These are phyloP conservation scores for Microsporum audouinii DNA, from an alignment of 2,329 filamentous ascomycete species.

Conservation along the genomic window DNA sequence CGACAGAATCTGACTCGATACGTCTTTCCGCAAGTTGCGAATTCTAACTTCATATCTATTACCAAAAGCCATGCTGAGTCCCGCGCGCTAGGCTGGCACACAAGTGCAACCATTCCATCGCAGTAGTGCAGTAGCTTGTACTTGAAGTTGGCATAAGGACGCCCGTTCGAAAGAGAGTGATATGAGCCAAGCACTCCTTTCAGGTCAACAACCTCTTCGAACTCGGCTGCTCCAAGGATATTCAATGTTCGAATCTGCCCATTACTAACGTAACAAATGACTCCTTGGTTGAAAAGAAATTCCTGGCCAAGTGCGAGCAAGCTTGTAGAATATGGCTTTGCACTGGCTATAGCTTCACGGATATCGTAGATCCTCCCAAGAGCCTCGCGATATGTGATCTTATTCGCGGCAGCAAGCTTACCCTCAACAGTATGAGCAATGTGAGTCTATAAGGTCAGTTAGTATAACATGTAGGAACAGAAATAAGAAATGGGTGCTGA, in stretches of 20 bases:
- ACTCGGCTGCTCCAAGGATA: conserved; percentile 38
- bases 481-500: not conserved
- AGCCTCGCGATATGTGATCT: conserved; percentile 40
- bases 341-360: conserved; percentile 48
- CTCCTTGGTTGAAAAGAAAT: conserved; percentile 53
- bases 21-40: conserved; percentile 10
- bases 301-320: conserved; percentile 49
- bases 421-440: conserved; percentile 38
- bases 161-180: not conserved
- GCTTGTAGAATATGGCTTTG: conserved; percentile 50
- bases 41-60: conserved; percentile 31
- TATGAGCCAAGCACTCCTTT: conserved; percentile 6
- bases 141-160: not conserved
- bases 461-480: conserved; percentile 5
- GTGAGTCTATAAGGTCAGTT: conserved; percentile 26
- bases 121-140: conserved; percentile 44
- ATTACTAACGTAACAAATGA: conserved; percentile 51
- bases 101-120: conserved; percentile 46
- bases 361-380: conserved; percentile 52
- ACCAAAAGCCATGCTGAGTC: conserved; percentile 44
- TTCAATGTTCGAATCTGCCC: conserved; percentile 48
- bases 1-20: conserved; percentile 33
- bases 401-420: conserved; percentile 25
- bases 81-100: conserved; percentile 38
- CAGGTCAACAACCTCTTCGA: conserved; percentile 49